These are phyloP conservation scores for Trichophyton mentagrophytes DNA, from an alignment of 2,329 filamentous ascomycete genomes.

Conservation along the genomic window DNA sequence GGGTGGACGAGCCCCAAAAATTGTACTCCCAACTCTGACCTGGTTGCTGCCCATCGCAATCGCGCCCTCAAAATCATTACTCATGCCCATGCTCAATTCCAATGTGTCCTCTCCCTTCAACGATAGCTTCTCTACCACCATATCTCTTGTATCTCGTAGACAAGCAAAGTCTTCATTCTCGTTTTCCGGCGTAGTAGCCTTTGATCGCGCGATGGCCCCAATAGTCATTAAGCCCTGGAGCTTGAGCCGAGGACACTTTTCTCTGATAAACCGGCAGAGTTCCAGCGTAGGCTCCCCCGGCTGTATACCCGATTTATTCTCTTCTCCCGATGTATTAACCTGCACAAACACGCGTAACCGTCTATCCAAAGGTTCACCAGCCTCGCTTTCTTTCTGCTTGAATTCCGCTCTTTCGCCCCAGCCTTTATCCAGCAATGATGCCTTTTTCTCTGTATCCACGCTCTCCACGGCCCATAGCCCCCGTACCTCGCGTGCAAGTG, in stretches of 20 bases:
- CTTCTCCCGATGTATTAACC: constrained; percentile 87
- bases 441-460: constrained; percentile 80
- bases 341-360: constrained; percentile 70
- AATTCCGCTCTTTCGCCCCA: constrained; percentile 44
- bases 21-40: constrained; percentile 84
- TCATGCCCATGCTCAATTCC: constrained; percentile 98
- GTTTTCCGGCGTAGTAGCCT: constrained; percentile 57
- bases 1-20: constrained; percentile 72
- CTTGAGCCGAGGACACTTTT: constrained; percentile 58
- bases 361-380: constrained; percentile 14
- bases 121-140: constrained; percentile 51
- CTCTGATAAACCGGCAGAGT: constrained; percentile 57
- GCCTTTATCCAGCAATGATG: constrained; percentile 63
- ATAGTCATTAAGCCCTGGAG: constrained; percentile 92
- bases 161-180: constrained; percentile 81
- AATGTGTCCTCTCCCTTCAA: constrained; percentile 40
- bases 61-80: constrained; percentile 84
- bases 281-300: constrained; percentile 48
- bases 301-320: constrained; percentile 66
- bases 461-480: constrained; percentile 89
- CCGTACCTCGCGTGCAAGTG: constrained; percentile 65
- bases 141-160: constrained; percentile 57
- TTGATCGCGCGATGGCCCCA: constrained; percentile 77
- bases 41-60: constrained; percentile 72
- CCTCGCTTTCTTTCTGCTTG: constrained; percentile 17